These are phyloP conservation scores for Hirsutella thompsonii DNA, from an alignment of 2,329 filamentous ascomycete species.

Conservation along the genomic window DNA sequence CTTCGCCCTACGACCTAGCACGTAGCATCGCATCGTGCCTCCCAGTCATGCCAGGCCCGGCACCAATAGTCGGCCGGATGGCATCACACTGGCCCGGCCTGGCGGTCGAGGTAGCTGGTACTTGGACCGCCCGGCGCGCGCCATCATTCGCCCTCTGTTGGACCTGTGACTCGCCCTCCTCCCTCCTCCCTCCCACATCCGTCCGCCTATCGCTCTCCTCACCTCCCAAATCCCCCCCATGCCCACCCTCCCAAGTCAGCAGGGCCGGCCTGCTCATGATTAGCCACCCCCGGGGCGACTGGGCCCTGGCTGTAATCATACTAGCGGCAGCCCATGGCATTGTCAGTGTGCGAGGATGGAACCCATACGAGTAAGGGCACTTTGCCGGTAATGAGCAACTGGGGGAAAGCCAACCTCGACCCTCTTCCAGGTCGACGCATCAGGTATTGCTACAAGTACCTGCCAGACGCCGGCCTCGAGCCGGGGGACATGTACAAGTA, in stretches of 20 bases:
- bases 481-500: not conserved
- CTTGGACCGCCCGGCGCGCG: not conserved
- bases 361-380: not conserved
- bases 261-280: not conserved
- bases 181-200: too few species aligned
- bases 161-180: constrained; percentile 1
- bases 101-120: constrained; percentile 1
- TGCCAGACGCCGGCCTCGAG: too few species aligned
- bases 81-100: not conserved
- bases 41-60: too few species aligned
- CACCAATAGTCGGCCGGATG: too few species aligned
- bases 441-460: not conserved
- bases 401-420: too few species aligned
- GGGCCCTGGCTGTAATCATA: not conserved
- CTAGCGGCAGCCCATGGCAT: not conserved
- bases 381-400: not conserved
- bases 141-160: not conserved
- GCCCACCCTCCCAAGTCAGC: not conserved
- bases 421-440: too few species aligned
- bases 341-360: not conserved
- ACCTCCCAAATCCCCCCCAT: too few species aligned
- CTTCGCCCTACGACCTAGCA: too few species aligned
- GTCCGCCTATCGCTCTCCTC: not conserved
- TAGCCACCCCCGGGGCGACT: not conserved
- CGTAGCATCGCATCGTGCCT: too few species aligned